Base-by-base conservation (phyloP, 352 stramenopile genomes). In the Phytophthora sansomeana region DNA sequence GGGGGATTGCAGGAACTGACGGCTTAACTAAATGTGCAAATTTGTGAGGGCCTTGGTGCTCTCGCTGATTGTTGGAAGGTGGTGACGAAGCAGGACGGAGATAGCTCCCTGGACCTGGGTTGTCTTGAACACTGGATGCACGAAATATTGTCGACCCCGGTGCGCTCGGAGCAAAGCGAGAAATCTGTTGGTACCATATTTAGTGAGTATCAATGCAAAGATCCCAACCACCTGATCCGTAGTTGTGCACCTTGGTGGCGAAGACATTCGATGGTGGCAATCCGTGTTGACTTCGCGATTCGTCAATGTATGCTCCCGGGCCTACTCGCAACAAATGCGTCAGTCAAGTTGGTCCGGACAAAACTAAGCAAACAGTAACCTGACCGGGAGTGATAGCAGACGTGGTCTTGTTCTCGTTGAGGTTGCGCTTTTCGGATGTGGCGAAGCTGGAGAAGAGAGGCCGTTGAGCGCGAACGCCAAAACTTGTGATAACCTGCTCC, bases 321-420 rank as follows among this genome's bases (percentile, higher is more conserved):
- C 82, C 76, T 84, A 28, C 10, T 43, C 39, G 19, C 29, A 58
- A 16, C 21, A 53, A 46, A 56, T 6, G 3, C 26, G 6, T 58
- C 21, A 54, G 26, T 48, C 8, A 35, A 51, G n/a, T 39, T 26
- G 32, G 41, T 16, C 30, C 29, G 52, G 10, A 24, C 4, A 21
- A 8, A 7, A 61, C 3, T 7, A 17, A 43, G 30, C 28, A 42
- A 58, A 4, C 24, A 51, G 46, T 16, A 17, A 29, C 16, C 5
- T 58, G 17, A 81, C 77, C 85, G 55, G 85, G 85, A 0, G 83
- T 93, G 55, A 87, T 90, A 14, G 85, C 80, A 14, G 85, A 92
- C 13, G 85, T 93, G 5, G 83, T 90, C 50, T 81, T 90, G 62
- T 93, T 92, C 58, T 81, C 81, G 56, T 92, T 93, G 35, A 93